Evolutionary conservation across 2,329 filamentous ascomycete species (phyloP), one percentile per base, ranked within the genome.

Genomic region (Pseudogymnoascus sp.): DNA sequence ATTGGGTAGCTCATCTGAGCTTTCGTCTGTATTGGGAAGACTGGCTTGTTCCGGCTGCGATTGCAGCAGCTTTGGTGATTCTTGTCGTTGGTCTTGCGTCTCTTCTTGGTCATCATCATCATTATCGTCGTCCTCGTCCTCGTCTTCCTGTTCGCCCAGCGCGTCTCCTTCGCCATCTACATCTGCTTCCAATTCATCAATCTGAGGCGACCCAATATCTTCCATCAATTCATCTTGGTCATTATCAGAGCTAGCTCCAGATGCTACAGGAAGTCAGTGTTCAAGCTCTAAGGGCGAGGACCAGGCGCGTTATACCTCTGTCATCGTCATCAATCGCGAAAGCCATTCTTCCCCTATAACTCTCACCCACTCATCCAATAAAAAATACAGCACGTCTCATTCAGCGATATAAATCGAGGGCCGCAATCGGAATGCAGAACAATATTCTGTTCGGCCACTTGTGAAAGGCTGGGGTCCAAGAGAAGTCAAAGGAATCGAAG

Each of bases 191-290:
- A 63, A 65, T n/a, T 73, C 72, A 18, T 74, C 72, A n/a, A 70
- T 68, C 6, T 66, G 64, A 65, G 67, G 66, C 39, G 73, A 70
- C 39, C 74, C 74, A 22, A 67, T 72, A 67, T 76, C 74, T 60
- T 85, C 81, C 80, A 85, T 84, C 36, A 81, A 75, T 68, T 85
- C 82, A 66, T 86, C 82, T 61, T 77, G 78, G 60, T 84, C 81
- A 65, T 79, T 78, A 33, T 79, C 78, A 20, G 77, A 79, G 67
- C 76, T 77, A 35, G 70, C 75, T 65, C 77, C 78, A 22, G 74
- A 76, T 14, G 65, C 69, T 71, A 54, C 28, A n/a, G 60, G 54
- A 57, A 50, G 50, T 65, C 60, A 67, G 60, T 18, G 16, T 33
- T 57, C 12, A 57, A 25, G 14, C 38, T 35, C 38, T 47, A 16